phyloP scores from a whole-genome alignment of 768 basidiomycete genomes.

The Termitomyces sp. region DNA sequence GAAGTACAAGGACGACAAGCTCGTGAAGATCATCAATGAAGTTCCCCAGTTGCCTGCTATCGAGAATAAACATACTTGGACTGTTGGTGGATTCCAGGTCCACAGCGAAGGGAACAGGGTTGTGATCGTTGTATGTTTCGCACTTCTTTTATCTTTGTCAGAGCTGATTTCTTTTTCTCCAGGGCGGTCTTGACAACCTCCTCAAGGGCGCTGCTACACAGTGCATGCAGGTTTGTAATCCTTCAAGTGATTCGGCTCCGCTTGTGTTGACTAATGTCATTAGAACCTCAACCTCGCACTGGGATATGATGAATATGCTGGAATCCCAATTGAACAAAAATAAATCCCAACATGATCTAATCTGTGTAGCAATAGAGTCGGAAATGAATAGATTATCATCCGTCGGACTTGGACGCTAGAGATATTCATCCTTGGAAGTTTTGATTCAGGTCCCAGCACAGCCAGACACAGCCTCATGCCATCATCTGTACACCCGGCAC shows the following conservation, averaged over 20 bases:
- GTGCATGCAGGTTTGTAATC: slow-evolving; percentile 74
- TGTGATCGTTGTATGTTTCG: slow-evolving; percentile 77
- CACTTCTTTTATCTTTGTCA: neutral
- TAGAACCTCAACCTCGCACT: slow-evolving; percentile 89
- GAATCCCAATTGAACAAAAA: slow-evolving; percentile 44
- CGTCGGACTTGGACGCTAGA: neutral
- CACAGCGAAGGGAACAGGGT: slow-evolving; percentile 85
- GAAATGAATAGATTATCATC: neutral
- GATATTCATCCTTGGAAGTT: neutral
- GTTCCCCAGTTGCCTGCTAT: slow-evolving; percentile 74
- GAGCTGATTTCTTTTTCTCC: neutral
- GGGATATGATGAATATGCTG: slow-evolving; percentile 80
- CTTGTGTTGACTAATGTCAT: neutral
- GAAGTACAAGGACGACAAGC: slow-evolving; percentile 68
- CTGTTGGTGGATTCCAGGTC: slow-evolving; percentile 90
- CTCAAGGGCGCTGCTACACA: slow-evolving; percentile 99
- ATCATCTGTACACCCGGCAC: slow-evolving; percentile 4
- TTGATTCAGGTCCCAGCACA: neutral
- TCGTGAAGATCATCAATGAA: slow-evolving; percentile 61
- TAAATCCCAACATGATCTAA: neutral
- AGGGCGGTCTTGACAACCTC: slow-evolving; percentile 95
- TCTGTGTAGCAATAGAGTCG: slow-evolving; percentile 1
- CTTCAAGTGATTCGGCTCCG: neutral
- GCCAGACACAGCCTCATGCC: slow-evolving; percentile 12
- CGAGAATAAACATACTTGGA: slow-evolving; percentile 83